Evolutionary conservation across 75 land plant species (phyloP), one percentile per base, ranked within the genome.

Genomic region (Pinus albicaulis): DNA sequence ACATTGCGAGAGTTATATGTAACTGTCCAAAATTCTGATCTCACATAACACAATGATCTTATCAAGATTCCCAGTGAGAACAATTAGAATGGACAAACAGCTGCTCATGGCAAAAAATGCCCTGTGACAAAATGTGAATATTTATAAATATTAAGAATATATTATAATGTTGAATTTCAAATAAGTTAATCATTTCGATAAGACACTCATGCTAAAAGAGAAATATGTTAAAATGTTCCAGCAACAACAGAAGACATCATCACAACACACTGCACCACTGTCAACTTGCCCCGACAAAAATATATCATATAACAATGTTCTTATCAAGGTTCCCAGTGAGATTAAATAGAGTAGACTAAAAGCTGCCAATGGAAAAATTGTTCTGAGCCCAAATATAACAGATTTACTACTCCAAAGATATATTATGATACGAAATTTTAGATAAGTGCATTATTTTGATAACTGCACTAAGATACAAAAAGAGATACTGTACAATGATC

Each of bases 1-100:
- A 52, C 31, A 72, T 72, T 72, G 57, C 74, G 52, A 53, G 28
- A 25, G 52, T 52, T 24, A 24, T 55, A 72, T 5, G 22, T 7
- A 72, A 53, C 20, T 72, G 28, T 72, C 74, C 57, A 72, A 72
- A 55, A 55, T 26, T 41, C 14, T 72, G 57, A 52, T 25, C 74
- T 57, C 26, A 38, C 55, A 24, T 23, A 72, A 26, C 53, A 53
- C 14, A 71, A 22, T 48, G 17, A 23, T 71, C 73, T 71, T 52
- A 22, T 71, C 23, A 71, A 53, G 4, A 71, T 69, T 34, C 69
- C 44, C 4, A 65, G 20, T 28, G 38, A 63, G 66, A 38, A 38
- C 8, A 66, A 28, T 66, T 36, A 15, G 71, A 66, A 26, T 66
- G 10, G 71, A 66, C 11, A 26, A 38, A 66, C 20, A 28, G n/a